phyloP scores from a whole-genome alignment of 2,329 filamentous ascomycete genomes.

The Fonsecaea monophora region DNA sequence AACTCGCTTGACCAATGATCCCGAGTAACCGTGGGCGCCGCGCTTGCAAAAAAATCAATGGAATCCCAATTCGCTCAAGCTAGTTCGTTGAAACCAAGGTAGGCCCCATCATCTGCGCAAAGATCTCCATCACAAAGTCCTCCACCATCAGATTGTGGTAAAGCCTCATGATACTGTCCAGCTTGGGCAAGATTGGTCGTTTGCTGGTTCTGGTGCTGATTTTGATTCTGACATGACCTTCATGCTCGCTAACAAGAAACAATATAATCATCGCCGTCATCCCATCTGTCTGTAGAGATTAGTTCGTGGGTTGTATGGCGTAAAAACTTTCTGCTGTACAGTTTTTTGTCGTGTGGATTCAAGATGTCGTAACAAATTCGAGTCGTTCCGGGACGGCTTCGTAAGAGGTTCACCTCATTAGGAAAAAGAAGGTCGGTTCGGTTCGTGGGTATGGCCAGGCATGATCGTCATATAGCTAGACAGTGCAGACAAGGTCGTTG shows the following conservation, averaged over 20 bases:
- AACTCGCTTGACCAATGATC: constrained; percentile 1
- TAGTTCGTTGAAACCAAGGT: constrained; percentile 1
- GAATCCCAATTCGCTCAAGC: constrained; percentile 8
- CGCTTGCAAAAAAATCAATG: constrained; percentile 17
- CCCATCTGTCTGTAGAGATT: constrained; percentile 12
- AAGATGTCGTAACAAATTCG: constrained; percentile 2
- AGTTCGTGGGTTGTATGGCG: not conserved
- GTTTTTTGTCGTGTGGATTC: not conserved
- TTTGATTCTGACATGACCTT: constrained; percentile 8
- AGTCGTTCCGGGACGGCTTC: constrained; percentile 7
- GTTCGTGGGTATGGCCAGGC: not conserved
- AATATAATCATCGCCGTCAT: constrained; percentile 7
- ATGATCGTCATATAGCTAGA: not conserved
- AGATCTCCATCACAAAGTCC: not conserved
- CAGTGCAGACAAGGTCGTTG: not conserved
- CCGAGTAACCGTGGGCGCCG: constrained; percentile 11
- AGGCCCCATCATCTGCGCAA: not conserved
- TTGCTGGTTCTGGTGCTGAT: constrained; percentile 17
- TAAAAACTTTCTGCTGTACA: constrained; percentile 14
- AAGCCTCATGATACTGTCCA: constrained; percentile 17
- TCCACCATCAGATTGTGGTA: constrained; percentile 19
- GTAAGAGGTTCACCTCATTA: not conserved
- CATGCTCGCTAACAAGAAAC: constrained; percentile 14
- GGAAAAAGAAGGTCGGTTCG: not conserved
- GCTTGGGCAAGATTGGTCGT: constrained; percentile 12